phyloP scores from a whole-genome alignment of 139 green algal species.

The Micractinium conductrix region DNA sequence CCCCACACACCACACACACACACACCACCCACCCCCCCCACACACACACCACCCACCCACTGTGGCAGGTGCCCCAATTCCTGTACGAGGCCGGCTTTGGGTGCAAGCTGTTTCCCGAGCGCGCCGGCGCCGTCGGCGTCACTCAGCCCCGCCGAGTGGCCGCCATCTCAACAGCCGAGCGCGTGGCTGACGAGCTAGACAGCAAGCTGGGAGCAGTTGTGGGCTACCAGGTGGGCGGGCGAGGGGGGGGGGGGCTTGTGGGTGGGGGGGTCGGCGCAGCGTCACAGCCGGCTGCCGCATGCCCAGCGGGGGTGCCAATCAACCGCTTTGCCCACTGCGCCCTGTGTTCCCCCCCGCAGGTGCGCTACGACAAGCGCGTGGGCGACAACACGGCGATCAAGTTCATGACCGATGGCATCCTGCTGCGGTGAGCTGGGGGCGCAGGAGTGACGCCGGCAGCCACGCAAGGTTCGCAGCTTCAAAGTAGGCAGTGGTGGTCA shows the following conservation, averaged over 20 bases:
- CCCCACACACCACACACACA: no score
- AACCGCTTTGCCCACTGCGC: no score
- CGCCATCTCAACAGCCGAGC: conserved; percentile 78
- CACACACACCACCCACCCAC: neutral
- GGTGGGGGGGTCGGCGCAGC: no score
- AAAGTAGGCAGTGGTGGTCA: no score
- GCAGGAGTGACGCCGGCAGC: no score
- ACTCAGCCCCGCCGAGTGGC: conserved; percentile 94
- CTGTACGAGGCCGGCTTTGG: conserved; percentile 94
- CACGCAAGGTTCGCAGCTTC: no score
- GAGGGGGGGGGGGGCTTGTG: no score
- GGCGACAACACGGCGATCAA: conserved; percentile 73
- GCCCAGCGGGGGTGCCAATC: no score
- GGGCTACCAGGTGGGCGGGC: conserved; percentile 86
- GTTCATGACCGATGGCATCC: conserved; percentile 97
- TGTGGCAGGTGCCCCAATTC: conserved; percentile 92
- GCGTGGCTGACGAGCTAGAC: conserved; percentile 88
- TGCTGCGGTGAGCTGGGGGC: conserved; percentile 65
- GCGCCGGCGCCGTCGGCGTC: conserved; percentile 69
- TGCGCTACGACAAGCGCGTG: conserved; percentile 83
- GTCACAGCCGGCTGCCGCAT: no score
- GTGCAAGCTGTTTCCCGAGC: conserved; percentile 71
- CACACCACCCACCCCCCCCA: no score
- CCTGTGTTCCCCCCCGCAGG: conserved; percentile 47
- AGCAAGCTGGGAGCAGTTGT: conserved; percentile 75